Evolutionary conservation across 1,284 basidiomycete species (phyloP), one percentile per base, ranked within the genome.

Genomic region (Xerocomus amazonicus): DNA sequence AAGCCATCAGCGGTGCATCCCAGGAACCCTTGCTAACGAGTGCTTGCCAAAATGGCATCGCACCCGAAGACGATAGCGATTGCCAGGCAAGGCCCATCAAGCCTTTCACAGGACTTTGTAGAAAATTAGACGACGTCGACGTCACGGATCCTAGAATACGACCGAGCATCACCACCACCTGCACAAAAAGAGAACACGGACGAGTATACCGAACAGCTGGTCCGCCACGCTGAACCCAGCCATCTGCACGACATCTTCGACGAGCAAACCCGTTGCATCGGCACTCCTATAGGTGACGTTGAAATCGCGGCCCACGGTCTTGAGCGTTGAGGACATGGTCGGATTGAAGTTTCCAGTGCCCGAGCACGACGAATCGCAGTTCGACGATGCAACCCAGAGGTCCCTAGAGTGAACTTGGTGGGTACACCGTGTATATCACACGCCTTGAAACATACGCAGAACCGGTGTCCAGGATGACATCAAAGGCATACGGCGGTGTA

Each of bases 261-360:
- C 79, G 27, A 83, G 66, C 2, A 59, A 60, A 4, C 84, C 84
- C 1, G 56, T 56, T 0, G 79, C 83, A 6, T 70, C 59, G 5
- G 82, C 83, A 23, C 71, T 76, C 12, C 80, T 81, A 57, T 87
- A 87, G 2, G 70, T 71, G 49, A 84, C 75, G 6, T 62, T 47
- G 62, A 85, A 84, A 1, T 60, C 28, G 6, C 17, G 57, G 34
- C 40, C 40, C 17, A 63, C 53, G 43, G 56, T 60, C 36, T 57
- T 56, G 51, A 67, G 69, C 3, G 62, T 62, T 12, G 59, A 61
- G 4, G 70, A 71, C 6, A 44, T 46, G 9, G 54, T 4, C 6
- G 58, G 5, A 45, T 62, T 36, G 26, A 62, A 73, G 14, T 55
- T 59, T 14, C 55, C 56, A 4, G 63, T 56, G 68, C 57, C 61